phyloP scores from a whole-genome alignment of 75 land plant genomes.

The Isoetes taiwanensis region DNA sequence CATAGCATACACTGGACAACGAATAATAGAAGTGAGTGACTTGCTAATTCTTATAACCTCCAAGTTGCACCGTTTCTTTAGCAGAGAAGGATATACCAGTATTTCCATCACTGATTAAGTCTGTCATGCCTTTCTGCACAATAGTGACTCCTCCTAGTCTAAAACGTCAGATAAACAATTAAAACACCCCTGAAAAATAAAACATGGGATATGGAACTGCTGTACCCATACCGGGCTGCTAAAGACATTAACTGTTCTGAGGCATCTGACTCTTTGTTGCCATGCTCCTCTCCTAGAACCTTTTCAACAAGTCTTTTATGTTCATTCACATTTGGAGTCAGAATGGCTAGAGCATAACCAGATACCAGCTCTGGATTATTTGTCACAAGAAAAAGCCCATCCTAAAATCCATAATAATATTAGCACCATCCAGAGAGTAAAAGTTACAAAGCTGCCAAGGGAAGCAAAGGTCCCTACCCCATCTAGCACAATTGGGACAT shows the following conservation, averaged over 20 bases:
- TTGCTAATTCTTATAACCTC: not conserved
- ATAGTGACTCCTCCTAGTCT: slow-evolving; percentile 92
- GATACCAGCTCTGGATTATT: slow-evolving; percentile 62
- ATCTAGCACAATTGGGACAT: slow-evolving; percentile 74
- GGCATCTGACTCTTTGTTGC: slow-evolving; percentile 35
- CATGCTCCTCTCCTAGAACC: slow-evolving; percentile 25
- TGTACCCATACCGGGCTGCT: slow-evolving; percentile 36
- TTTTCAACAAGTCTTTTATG: slow-evolving; percentile 79
- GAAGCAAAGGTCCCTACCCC: slow-evolving; percentile 44
- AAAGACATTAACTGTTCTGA: slow-evolving; percentile 44
- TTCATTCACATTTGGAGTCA: slow-evolving; percentile 88
- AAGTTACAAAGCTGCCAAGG: not conserved
- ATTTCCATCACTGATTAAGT: slow-evolving; percentile 71
- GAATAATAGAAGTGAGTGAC: not conserved
- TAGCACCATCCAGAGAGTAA: not conserved
- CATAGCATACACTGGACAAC: slow-evolving; percentile 46
- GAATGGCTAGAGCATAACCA: slow-evolving; percentile 65
- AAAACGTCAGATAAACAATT: slow-evolving; percentile 5
- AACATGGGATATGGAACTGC: not conserved
- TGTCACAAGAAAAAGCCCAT: slow-evolving; percentile 89
- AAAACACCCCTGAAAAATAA: not conserved
- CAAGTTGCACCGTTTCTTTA: not conserved
- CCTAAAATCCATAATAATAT: slow-evolving; percentile 28
- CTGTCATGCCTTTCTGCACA: slow-evolving; percentile 69
- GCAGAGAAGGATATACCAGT: slow-evolving; percentile 32